Evolutionary conservation across 345 rosid genomes (phyloP).

Genomic region (Brassica rapa): DNA sequence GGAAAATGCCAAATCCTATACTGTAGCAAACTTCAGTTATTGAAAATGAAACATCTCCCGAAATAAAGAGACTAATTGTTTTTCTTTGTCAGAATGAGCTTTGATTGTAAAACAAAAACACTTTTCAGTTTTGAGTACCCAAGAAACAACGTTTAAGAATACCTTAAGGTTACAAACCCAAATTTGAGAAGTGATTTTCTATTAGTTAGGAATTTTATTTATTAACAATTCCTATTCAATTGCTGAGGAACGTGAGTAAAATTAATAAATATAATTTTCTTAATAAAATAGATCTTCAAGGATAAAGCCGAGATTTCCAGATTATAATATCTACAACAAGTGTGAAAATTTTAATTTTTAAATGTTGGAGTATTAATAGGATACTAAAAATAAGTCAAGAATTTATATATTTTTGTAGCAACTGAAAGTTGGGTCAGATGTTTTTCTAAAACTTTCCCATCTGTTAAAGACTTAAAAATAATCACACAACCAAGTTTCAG

Average conservation of each 20-base stretch:
- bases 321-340: background rate
- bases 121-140: background rate
- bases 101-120: background rate
- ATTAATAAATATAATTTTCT: too few relatives aligned
- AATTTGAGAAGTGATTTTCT: background rate
- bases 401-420: background rate
- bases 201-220: background rate
- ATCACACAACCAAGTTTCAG: background rate
- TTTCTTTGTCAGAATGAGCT: background rate
- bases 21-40: background rate
- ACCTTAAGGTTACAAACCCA: background rate
- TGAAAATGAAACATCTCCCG: background rate
- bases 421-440: background rate
- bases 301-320: background rate
- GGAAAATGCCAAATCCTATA: background rate
- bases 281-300: background rate
- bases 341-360: background rate
- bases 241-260: background rate
- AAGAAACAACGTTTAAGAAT: background rate
- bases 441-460: too few relatives aligned
- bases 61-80: background rate
- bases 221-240: background rate
- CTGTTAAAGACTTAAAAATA: background rate
- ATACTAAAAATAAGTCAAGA: background rate
- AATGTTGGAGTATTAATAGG: background rate